Conservation (phyloP, 2,329 filamentous ascomycete species). For the Fonsecaea monophora region DNA sequence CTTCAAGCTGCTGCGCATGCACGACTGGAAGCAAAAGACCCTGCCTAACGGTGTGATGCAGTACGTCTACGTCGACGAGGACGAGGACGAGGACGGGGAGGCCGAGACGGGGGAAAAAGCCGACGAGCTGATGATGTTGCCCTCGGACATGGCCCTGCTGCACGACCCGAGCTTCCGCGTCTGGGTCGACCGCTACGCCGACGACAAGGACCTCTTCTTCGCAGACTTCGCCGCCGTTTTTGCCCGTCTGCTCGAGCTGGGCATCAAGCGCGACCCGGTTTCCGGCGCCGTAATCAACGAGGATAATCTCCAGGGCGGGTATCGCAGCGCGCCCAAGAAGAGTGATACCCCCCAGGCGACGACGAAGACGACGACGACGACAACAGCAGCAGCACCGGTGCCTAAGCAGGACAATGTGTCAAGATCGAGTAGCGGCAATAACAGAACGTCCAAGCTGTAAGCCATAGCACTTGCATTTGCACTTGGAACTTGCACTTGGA, state of each 20-base stretch:
- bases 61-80: conserved; percentile 66
- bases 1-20: conserved; percentile 59
- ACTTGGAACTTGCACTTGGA: too few relatives aligned
- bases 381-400: neutral
- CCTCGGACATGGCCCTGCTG: conserved; percentile 66
- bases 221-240: conserved; percentile 66
- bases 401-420: neutral
- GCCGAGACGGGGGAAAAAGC: conserved; percentile 37
- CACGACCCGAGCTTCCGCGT: conserved; percentile 60
- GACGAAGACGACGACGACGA: too few relatives aligned
- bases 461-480: too few relatives aligned
- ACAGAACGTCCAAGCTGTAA: conserved; percentile 4
- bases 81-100: conserved; percentile 49
- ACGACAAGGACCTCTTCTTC: conserved; percentile 68
- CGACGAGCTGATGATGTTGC: conserved; percentile 68
- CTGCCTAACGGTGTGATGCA: conserved; percentile 61
- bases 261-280: conserved; percentile 61
- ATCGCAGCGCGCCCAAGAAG: conserved; percentile 65
- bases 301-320: conserved; percentile 65
- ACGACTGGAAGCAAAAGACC: conserved; percentile 63
- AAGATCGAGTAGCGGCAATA: conserved; percentile 27
- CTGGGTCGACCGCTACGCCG: conserved; percentile 66
- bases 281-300: conserved; percentile 61
- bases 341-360: conserved; percentile 43
- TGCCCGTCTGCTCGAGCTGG: conserved; percentile 66